Base-by-base conservation (phyloP, 306 rosid species). In the Alnus rubra region DNA sequence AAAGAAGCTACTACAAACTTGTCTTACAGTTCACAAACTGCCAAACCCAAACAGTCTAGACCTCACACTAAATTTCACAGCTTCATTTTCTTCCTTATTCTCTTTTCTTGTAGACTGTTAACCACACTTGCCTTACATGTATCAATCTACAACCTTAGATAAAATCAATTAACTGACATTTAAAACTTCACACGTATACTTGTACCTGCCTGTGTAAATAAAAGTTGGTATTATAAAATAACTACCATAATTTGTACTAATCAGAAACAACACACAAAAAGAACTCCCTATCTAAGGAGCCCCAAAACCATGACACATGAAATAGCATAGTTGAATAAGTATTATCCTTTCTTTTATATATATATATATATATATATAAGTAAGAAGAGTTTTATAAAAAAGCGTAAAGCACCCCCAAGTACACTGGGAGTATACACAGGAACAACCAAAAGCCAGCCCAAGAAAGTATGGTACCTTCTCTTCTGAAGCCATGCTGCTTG, bases 401-500 rank as follows among this genome's bases (percentile, higher is more conserved):
- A 23, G 28, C 28, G 0, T 23, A 23, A 23, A 23, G 28, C 28
- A 0, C 28, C 28, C 28, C 28, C 28, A 23, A 23, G 28, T 23
- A 23, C 28, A 23, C 28, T 23, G 28, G 28, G 28, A 23, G 28
- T 23, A 23, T 23, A 23, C 28, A 23, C 28, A 23, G 28, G 0
- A 23, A 23, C 28, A 23, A 23, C 28, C 28, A 23, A 23, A 23
- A 23, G 28, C 28, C 28, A 23, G 28, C 28, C 28, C 28, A 23
- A 23, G 28, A 23, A 23, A 23, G 28, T 23, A 23, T 12, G 19
- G 69, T 78, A 95, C 98, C 98, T 95, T 89, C 98, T 93, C 85
- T 95, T 95, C 75, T 95, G 98, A 83, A 95, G 92, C 98, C 98
- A 95, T 71, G 96, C 96, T 86, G 91, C 98, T 87, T 95, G 98